Evolutionary conservation across 805 yeast species (phyloP).

Genomic region (Komagataella kurtzmanii): DNA sequence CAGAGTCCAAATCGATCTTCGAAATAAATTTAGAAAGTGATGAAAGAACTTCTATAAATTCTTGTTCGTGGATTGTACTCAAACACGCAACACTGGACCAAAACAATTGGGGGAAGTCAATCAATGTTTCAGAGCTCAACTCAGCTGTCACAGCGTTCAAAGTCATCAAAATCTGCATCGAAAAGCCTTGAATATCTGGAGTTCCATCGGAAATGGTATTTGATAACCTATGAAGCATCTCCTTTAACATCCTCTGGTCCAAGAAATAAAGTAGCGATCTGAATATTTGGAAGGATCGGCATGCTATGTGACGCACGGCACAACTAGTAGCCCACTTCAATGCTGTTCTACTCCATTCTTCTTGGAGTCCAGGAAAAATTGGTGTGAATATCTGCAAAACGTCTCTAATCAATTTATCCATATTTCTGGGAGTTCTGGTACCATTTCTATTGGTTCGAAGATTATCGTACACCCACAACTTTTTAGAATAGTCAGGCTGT

Average conservation of each 20-base stretch:
- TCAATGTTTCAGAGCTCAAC: constrained; percentile 60
- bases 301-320: constrained; percentile 93
- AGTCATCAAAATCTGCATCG: constrained; percentile 96
- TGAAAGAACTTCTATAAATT: constrained; percentile 77
- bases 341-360: constrained; percentile 76
- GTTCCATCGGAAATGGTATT: constrained; percentile 88
- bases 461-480: constrained; percentile 81
- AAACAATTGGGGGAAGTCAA: constrained; percentile 84
- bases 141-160: constrained; percentile 86
- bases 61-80: constrained; percentile 84
- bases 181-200: constrained; percentile 86
- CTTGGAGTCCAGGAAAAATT: constrained; percentile 39
- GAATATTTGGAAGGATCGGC: constrained; percentile 89
- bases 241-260: constrained; percentile 82
- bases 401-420: constrained; percentile 63
- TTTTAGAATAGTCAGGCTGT: constrained; percentile 30
- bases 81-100: constrained; percentile 94
- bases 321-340: constrained; percentile 94
- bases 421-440: constrained; percentile 72
- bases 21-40: constrained; percentile 72
- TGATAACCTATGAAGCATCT: constrained; percentile 85
- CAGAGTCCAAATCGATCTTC: constrained; percentile 76
- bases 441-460: constrained; percentile 63
- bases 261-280: constrained; percentile 69
- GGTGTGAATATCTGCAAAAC: constrained; percentile 43